Evolutionary conservation across 495 filamentous ascomycete genomes (phyloP).

Genomic region (Staphylotrichum tortipilum): DNA sequence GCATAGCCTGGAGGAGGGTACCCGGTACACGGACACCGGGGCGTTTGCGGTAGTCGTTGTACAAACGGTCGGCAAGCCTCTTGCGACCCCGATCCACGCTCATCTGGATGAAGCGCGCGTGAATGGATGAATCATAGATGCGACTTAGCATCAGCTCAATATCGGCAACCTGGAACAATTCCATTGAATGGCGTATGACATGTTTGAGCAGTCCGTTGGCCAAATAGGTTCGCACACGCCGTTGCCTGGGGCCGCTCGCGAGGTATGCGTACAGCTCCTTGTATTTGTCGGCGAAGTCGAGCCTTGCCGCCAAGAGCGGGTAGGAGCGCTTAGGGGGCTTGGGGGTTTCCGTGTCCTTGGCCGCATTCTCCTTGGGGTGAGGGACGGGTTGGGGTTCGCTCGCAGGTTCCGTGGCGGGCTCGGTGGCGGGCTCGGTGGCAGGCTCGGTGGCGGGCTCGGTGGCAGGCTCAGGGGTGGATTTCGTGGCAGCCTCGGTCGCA

Average conservation of each 20-base stretch:
- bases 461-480: too few species aligned
- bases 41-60: constrained; percentile 29
- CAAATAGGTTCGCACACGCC: neutral
- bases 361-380: too few species aligned
- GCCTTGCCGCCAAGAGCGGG: constrained; percentile 4
- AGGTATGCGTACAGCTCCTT: neutral
- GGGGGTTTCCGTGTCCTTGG: too few species aligned
- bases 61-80: constrained; percentile 22
- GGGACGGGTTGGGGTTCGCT: too few species aligned
- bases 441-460: too few species aligned
- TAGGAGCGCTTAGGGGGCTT: neutral
- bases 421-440: too few species aligned
- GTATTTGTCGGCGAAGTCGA: constrained; percentile 6
- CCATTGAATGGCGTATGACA: constrained; percentile 12
- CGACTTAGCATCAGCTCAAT: constrained; percentile 20
- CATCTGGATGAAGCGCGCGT: constrained; percentile 23
- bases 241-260: neutral
- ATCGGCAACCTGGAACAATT: constrained; percentile 8
- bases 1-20: constrained; percentile 11
- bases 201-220: constrained; percentile 11
- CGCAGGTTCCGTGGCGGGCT: too few species aligned
- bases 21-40: constrained; percentile 9
- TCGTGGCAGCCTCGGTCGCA: too few species aligned
- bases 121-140: constrained; percentile 19
- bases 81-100: constrained; percentile 10